phyloP scores from a whole-genome alignment of 306 rosid species.

The Corylus heterophylla region DNA sequence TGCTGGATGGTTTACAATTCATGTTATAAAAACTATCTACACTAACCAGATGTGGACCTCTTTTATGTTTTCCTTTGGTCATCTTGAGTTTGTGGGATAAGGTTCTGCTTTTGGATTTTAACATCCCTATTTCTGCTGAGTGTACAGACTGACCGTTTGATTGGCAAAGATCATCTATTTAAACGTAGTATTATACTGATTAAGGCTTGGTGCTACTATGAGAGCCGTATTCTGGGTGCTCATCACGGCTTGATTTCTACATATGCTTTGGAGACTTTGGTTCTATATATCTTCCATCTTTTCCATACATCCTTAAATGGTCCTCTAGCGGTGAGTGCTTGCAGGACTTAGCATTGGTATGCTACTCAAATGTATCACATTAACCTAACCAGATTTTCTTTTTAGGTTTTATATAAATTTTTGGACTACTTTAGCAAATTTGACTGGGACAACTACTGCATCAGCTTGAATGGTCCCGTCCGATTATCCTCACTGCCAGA shows the following conservation, averaged over 20 bases:
- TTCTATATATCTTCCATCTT: conserved; percentile 46
- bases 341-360: background rate
- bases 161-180: conserved; percentile 48
- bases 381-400: conserved; percentile 1
- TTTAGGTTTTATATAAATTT: conserved; percentile 49
- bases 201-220: conserved; percentile 61
- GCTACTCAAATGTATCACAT: background rate
- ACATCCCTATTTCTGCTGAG: background rate
- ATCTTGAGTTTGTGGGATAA: background rate
- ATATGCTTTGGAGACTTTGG: conserved; percentile 55
- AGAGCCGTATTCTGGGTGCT: conserved; percentile 56
- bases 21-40: background rate
- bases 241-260: conserved; percentile 58
- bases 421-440: conserved; percentile 52
- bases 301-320: conserved; percentile 43
- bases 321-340: conserved; percentile 44
- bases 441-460: conserved; percentile 52
- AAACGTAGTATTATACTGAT: conserved; percentile 51
- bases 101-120: conserved; percentile 7
- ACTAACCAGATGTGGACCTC: background rate
- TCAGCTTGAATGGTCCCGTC: conserved; percentile 54
- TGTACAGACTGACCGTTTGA: conserved; percentile 41
- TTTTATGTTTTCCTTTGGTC: conserved; percentile 2
- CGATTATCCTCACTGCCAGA: conserved; percentile 45
- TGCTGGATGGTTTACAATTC: background rate